phyloP scores from a whole-genome alignment of 225 moss, liverwort and hornwort genomes.

The Anthoceros angustus region DNA sequence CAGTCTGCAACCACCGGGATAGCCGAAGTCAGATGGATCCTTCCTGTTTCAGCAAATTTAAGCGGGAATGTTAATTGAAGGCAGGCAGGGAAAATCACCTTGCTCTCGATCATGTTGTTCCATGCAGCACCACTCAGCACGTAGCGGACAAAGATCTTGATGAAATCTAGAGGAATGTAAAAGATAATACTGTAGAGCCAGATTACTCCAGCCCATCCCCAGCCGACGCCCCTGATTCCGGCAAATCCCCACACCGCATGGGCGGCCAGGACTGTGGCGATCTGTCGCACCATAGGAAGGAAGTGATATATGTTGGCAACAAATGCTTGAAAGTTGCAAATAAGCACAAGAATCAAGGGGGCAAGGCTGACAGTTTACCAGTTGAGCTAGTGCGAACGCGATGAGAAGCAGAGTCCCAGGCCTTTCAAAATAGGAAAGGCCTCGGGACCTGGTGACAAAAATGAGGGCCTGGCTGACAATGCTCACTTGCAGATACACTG shows the following conservation, averaged over 20 bases:
- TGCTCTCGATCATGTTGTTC: slow-evolving; percentile 1
- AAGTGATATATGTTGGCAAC: background rate
- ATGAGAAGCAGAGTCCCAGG: background rate
- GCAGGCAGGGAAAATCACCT: background rate
- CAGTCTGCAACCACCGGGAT: background rate
- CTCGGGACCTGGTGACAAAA: slow-evolving; percentile 1
- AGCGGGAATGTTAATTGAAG: background rate
- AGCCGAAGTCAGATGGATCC: background rate
- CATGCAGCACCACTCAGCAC: background rate
- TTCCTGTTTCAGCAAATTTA: background rate
- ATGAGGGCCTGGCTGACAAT: slow-evolving; percentile 3
- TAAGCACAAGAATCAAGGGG: too few species aligned
- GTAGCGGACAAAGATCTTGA: slow-evolving; percentile 2
- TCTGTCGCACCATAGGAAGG: background rate
- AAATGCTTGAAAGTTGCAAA: too few species aligned
- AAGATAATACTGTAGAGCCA: slow-evolving; percentile 1
- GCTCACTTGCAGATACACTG: slow-evolving; percentile 2
- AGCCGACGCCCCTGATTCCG: background rate
- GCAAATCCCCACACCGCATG: slow-evolving; percentile 3
- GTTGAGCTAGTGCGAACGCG: background rate
- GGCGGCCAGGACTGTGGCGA: slow-evolving; percentile 5
- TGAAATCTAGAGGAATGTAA: slow-evolving; percentile 1
- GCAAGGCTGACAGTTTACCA: background rate
- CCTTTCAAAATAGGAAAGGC: background rate
- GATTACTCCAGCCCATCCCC: slow-evolving; percentile 1